Percentiles rank a stretch among this genome's conserved stretches.
Conservation (phyloP, 148 eudicot species). For the Rhododendron molle region DNA sequence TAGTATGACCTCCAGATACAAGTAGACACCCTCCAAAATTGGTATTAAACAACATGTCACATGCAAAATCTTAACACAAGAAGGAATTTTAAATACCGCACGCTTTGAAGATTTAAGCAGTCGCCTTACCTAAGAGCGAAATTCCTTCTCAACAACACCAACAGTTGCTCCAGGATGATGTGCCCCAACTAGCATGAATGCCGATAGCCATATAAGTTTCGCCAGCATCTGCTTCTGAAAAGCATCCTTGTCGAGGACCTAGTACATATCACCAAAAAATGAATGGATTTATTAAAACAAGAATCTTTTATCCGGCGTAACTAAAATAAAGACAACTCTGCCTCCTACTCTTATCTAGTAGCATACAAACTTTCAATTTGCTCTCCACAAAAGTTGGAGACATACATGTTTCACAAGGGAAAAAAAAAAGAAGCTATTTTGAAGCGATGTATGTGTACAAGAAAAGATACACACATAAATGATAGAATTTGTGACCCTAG, state of each 20-base stretch:
- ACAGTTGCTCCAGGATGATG: constrained; percentile 98
- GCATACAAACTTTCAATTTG: background rate
- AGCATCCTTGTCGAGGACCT: constrained; percentile 90
- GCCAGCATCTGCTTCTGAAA: constrained; percentile 96
- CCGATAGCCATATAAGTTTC: constrained; percentile 95
- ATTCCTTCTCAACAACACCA: constrained; percentile 88
- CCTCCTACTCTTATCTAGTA: too few species aligned
- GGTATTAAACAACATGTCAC: background rate
- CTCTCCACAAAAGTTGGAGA: background rate
- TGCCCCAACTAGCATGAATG: constrained; percentile 98
- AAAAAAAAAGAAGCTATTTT: background rate
- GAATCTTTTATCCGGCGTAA: background rate
- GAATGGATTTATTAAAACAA: background rate
- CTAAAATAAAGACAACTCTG: background rate
- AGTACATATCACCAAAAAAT: constrained; percentile 6
- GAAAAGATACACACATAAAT: background rate
- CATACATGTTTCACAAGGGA: background rate
- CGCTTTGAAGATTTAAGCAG: background rate
- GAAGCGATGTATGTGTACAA: background rate
- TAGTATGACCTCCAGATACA: background rate
- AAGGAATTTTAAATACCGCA: background rate
- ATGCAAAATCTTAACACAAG: background rate
- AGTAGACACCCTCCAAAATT: background rate
- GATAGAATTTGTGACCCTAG: background rate
- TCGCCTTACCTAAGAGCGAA: constrained; percentile 64